phyloP scores from a whole-genome alignment of 805 yeast genomes.

The Metschnikowia continentalis region DNA sequence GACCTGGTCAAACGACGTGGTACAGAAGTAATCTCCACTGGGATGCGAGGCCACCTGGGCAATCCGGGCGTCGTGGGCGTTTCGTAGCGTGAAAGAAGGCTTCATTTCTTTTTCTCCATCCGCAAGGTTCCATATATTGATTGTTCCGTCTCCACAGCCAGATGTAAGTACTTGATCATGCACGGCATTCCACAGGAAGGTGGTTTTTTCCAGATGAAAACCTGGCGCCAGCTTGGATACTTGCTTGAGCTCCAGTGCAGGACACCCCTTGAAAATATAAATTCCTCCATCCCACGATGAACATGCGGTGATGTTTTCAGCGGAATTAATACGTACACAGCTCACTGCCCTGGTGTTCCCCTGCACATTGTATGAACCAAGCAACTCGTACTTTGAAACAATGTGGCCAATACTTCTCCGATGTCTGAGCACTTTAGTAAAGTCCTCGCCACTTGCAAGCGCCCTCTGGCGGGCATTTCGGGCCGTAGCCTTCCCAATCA shows the following conservation, averaged over 20 bases:
- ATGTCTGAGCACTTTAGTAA: conserved; percentile 39
- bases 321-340: conserved; percentile 43
- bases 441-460: conserved; percentile 27
- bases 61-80: conserved; percentile 49
- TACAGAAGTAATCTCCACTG: conserved; percentile 47
- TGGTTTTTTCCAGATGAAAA: conserved; percentile 59
- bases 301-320: conserved; percentile 43
- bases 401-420: conserved; percentile 41
- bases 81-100: conserved; percentile 15
- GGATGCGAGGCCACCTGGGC: conserved; percentile 66
- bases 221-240: conserved; percentile 29
- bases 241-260: conserved; percentile 9
- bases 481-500: conserved; percentile 43
- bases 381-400: conserved; percentile 37
- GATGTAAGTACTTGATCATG: conserved; percentile 20
- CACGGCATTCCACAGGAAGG: conserved; percentile 58
- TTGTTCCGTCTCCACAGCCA: conserved; percentile 39
- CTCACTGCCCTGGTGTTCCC: conserved; percentile 67
- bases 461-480: conserved; percentile 38
- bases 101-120: neutral
- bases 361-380: conserved; percentile 64
- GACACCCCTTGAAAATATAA: conserved; percentile 34
- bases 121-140: conserved; percentile 27
- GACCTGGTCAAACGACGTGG: conserved; percentile 79
- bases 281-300: conserved; percentile 86